Evolutionary conservation across 2,329 filamentous ascomycete genomes (phyloP).

Genomic region (Alternaria brassicicola): DNA sequence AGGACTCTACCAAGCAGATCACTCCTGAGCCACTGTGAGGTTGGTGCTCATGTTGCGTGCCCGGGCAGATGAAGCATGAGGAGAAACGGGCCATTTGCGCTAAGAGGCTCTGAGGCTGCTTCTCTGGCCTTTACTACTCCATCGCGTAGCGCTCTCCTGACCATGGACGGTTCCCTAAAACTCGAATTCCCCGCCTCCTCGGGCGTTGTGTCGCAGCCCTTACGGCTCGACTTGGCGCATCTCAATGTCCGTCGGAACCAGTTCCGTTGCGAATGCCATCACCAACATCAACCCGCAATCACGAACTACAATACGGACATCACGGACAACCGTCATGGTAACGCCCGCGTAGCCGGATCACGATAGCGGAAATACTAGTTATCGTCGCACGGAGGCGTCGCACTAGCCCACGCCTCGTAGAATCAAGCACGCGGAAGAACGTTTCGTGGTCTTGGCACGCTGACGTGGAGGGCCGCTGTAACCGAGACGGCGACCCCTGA

Average conservation of each 20-base stretch:
- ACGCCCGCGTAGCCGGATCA: constrained; percentile 2
- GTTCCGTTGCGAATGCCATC: neutral
- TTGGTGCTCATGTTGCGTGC: constrained; percentile 14
- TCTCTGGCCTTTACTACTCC: neutral
- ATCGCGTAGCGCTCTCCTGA: neutral
- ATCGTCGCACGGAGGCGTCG: neutral
- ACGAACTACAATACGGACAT: neutral
- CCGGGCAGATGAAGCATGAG: neutral
- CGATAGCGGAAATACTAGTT: neutral
- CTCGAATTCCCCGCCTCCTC: neutral
- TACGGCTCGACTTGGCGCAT: neutral
- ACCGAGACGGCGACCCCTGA: constrained; percentile 9
- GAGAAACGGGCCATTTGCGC: constrained; percentile 7
- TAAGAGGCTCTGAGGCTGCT: neutral
- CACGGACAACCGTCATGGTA: neutral
- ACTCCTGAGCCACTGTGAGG: neutral
- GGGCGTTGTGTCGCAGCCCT: neutral
- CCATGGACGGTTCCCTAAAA: neutral
- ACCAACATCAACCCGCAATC: neutral
- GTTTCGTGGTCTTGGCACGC: constrained; percentile 16
- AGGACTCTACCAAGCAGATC: neutral
- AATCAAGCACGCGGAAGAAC: constrained; percentile 18
- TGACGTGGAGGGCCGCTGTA: constrained; percentile 20
- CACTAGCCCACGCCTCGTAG: constrained; percentile 5
- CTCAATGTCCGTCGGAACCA: neutral